Evolutionary conservation across 495 filamentous ascomycete genomes (phyloP).

Genomic region (Acidomyces sp.): DNA sequence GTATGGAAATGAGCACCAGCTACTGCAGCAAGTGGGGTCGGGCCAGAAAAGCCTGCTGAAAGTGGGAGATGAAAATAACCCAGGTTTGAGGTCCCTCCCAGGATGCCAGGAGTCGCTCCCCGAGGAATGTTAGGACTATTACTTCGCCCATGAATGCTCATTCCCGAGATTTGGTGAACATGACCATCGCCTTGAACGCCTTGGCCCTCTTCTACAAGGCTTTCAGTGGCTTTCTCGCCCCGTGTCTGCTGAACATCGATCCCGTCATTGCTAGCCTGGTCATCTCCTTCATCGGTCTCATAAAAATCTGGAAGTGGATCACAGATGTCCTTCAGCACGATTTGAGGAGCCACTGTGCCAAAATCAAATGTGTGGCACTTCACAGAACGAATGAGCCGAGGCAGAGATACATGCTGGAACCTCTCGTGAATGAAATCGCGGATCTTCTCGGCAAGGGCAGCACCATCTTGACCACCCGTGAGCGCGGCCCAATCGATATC

Average conservation of each 20-base stretch:
- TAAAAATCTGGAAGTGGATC: constrained; percentile 95
- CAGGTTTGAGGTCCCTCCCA: constrained; percentile 75
- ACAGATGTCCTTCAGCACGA: constrained; percentile 92
- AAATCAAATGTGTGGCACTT: constrained; percentile 91
- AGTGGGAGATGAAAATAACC: constrained; percentile 85
- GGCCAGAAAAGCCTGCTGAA: constrained; percentile 63
- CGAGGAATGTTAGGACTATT: constrained; percentile 49
- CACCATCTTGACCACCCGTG: constrained; percentile 77
- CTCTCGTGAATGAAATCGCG: constrained; percentile 88
- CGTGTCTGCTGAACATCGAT: constrained; percentile 12
- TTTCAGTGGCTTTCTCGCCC: constrained; percentile 10
- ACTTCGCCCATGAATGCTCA: too few relatives aligned
- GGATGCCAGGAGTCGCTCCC: constrained; percentile 61
- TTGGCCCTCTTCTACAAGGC: too few relatives aligned
- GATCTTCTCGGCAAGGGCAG: constrained; percentile 67
- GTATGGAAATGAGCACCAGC: constrained; percentile 51
- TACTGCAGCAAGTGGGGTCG: constrained; percentile 76
- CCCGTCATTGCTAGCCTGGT: constrained; percentile 30
- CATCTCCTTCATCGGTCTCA: constrained; percentile 57
- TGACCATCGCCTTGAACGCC: neutral
- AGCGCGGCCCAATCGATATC: constrained; percentile 90
- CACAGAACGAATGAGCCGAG: constrained; percentile 92
- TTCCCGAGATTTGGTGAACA: neutral
- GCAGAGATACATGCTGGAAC: constrained; percentile 82
- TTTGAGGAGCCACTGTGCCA: constrained; percentile 62